Percentiles rank a stretch among this genome's conserved stretches.
Evolutionary conservation across 2,329 filamentous ascomycete genomes (phyloP).

Genomic region (Colletotrichum theobromicola): DNA sequence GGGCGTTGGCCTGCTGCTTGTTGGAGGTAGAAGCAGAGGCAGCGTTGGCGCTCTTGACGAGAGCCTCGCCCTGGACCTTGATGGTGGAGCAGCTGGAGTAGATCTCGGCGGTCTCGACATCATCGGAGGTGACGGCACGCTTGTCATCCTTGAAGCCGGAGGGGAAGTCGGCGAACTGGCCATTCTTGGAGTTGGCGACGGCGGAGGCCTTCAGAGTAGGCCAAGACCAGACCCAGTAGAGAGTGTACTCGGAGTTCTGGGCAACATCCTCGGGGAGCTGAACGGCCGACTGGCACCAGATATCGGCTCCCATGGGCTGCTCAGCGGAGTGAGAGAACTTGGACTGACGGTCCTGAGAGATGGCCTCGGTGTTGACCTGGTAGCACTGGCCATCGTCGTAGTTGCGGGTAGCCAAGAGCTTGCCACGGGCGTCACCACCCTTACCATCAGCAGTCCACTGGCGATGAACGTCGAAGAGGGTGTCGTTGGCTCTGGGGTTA

Average conservation of each 20-base stretch:
- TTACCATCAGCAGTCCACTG: constrained; percentile 81
- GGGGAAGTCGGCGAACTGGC: constrained; percentile 48
- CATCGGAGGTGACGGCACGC: constrained; percentile 12
- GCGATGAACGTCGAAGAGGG: constrained; percentile 69
- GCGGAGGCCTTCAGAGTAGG: constrained; percentile 60
- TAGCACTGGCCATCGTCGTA: constrained; percentile 94
- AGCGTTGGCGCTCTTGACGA: not conserved
- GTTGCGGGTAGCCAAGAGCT: constrained; percentile 76
- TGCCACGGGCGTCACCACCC: constrained; percentile 80
- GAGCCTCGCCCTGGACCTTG: constrained; percentile 20
- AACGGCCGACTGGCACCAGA: constrained; percentile 84
- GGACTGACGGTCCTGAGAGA: constrained; percentile 64
- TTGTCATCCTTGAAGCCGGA: constrained; percentile 21
- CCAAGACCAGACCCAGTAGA: constrained; percentile 99
- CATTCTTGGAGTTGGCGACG: constrained; percentile 40
- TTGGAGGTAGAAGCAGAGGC: constrained; percentile 22
- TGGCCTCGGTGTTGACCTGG: constrained; percentile 68
- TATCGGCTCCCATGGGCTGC: constrained; percentile 58
- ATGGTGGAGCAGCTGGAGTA: constrained; percentile 31
- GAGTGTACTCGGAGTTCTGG: constrained; percentile 71
- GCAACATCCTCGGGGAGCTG: constrained; percentile 71
- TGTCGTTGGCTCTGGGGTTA: constrained; percentile 56
- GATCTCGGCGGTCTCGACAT: constrained; percentile 39
- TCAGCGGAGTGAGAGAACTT: constrained; percentile 57
- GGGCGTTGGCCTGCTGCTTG: not conserved